Evolutionary conservation across 208 protist genomes (phyloP), one percentile per base, ranked within the genome.

Genomic region (Leishmania lainsoni): DNA sequence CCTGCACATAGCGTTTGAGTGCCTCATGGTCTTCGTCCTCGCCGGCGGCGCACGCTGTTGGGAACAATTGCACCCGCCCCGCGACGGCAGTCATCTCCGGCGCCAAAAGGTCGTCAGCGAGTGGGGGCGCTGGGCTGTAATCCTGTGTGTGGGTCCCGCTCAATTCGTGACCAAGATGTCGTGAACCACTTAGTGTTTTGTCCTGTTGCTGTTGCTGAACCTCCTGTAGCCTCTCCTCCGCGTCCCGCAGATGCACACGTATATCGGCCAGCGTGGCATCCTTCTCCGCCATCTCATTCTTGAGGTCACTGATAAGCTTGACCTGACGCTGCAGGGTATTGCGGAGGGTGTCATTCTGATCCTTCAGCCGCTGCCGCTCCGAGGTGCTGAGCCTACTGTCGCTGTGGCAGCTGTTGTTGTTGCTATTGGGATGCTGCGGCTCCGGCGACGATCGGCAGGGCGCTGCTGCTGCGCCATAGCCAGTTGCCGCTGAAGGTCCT

Each of bases 401-500:
- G 29, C 61, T 77, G 39, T 56, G 32, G 52, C 17, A 1, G 35
- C 51, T 54, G 17, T 49, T n/a, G 51, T 2, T n/a, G 59, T 22
- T 81, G 59, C 76, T 83, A 56, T 49, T 59, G 26, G 80, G 79
- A 73, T 76, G 79, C 61, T 69, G 82, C 39, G 75, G 82, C 63
- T 86, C 77, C 2, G 83, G 76, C 29, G 86, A 85, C n/a, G 76
- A 56, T 66, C 56, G 52, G 32, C 61, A 80, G 51, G 66, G 29
- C 32, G 42, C 14, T 83, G 35, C 52, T 75, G 45, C 76, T 72
- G 70, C 39, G 59, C 49, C 61, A 72, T 49, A 3, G 35, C 81
- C 61, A 93, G 81, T 82, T 93, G 81, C 76, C 84, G 78, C 86
- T 88, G 76, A 59, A 88, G 77, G 65, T 81, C 78, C 10, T 45